Conservation (phyloP, 2,329 filamentous ascomycete species). For the Penicillium sp. region DNA sequence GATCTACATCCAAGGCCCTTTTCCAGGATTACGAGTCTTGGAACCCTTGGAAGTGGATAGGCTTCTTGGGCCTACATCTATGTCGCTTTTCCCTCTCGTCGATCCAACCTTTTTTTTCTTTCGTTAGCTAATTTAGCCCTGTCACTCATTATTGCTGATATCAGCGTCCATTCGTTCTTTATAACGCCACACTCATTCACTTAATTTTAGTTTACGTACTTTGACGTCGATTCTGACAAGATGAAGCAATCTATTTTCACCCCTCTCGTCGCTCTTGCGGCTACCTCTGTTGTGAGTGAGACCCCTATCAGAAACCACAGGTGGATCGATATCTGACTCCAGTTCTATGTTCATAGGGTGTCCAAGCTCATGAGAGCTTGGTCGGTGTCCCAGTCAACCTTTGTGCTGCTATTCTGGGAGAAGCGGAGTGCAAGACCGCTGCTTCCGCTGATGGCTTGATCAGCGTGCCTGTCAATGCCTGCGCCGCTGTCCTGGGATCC, state of each 20-base stretch:
- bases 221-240: constrained; percentile 13
- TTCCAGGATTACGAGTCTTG: neutral
- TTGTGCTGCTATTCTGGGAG: constrained; percentile 24
- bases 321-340: neutral
- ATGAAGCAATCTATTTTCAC: constrained; percentile 26
- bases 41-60: neutral
- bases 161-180: constrained; percentile 28
- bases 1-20: neutral
- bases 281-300: constrained; percentile 13
- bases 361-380: neutral
- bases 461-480: constrained; percentile 26
- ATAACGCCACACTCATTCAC: constrained; percentile 3
- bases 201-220: constrained; percentile 9
- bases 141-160: constrained; percentile 27
- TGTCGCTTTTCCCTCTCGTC: neutral
- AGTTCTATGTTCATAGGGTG: neutral
- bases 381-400: constrained; percentile 14
- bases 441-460: constrained; percentile 17
- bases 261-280: constrained; percentile 25
- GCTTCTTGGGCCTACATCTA: neutral
- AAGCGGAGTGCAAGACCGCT: constrained; percentile 23
- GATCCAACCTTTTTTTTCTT: neutral
- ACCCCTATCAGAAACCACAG: neutral
- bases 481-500: constrained; percentile 23
- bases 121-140: neutral